Evolutionary conservation across 768 basidiomycete species (phyloP).

Genomic region (Lentinula sp.): DNA sequence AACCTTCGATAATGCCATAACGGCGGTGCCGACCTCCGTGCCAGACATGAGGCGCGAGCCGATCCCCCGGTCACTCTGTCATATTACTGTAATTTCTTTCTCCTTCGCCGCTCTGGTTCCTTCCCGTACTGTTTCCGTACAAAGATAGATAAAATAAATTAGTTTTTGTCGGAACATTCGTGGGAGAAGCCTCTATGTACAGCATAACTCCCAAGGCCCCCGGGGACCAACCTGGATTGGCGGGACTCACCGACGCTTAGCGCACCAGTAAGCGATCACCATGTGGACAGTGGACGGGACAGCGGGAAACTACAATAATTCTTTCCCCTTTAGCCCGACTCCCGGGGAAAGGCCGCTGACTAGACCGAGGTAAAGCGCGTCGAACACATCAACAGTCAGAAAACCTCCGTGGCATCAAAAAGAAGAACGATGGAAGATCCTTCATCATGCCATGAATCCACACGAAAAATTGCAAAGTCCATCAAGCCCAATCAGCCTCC

Average conservation of each 20-base stretch:
- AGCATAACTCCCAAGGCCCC: background rate
- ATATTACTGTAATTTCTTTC: background rate
- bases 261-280: background rate
- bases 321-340: background rate
- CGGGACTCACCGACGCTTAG: background rate
- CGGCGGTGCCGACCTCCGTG: constrained; percentile 3
- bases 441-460: no score
- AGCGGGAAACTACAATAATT: background rate
- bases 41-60: constrained; percentile 1
- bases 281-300: background rate
- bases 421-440: background rate
- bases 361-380: background rate
- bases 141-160: no score
- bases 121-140: background rate
- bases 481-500: background rate
- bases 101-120: background rate
- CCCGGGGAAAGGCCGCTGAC: background rate
- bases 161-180: background rate
- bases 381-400: background rate
- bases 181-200: background rate
- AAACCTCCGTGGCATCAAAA: background rate
- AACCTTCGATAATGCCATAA: constrained; percentile 3
- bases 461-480: background rate
- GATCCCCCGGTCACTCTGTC: background rate
- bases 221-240: background rate